Evolutionary conservation across 2,329 filamentous ascomycete species (phyloP).

Genomic region (Metarhizium brunneum): DNA sequence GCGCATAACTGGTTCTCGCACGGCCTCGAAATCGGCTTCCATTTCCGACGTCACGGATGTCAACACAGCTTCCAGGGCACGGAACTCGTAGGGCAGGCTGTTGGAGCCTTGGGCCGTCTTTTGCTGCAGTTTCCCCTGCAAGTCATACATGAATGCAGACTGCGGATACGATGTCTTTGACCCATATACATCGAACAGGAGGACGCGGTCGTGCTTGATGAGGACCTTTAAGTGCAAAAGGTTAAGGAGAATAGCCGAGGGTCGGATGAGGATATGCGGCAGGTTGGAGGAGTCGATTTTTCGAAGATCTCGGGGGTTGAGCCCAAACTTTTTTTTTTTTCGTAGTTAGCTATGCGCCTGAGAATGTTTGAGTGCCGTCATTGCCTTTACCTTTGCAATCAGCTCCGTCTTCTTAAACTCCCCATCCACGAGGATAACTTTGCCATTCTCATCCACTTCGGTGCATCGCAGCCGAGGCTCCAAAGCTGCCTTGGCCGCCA

Average conservation of each 20-base stretch:
- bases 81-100: conserved; percentile 85
- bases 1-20: conserved; percentile 83
- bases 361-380: background rate
- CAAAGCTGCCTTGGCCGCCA: conserved; percentile 67
- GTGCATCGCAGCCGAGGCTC: conserved; percentile 86
- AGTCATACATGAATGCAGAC: conserved; percentile 94
- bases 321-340: conserved; percentile 56
- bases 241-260: conserved; percentile 88
- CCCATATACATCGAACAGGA: conserved; percentile 94
- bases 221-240: conserved; percentile 91
- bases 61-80: conserved; percentile 87
- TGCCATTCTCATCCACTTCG: conserved; percentile 85
- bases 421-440: conserved; percentile 85
- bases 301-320: conserved; percentile 86
- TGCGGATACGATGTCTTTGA: conserved; percentile 92
- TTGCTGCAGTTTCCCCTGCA: conserved; percentile 85
- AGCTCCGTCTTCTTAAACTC: conserved; percentile 98
- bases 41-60: conserved; percentile 88
- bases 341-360: background rate
- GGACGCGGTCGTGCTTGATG: conserved; percentile 87
- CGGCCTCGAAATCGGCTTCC: conserved; percentile 89
- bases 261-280: conserved; percentile 89
- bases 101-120: conserved; percentile 48
- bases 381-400: conserved; percentile 67
- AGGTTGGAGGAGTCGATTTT: conserved; percentile 97